These are phyloP conservation scores for Starmerella scarabaei DNA, from an alignment of 805 yeast genomes.

Conservation along the genomic window DNA sequence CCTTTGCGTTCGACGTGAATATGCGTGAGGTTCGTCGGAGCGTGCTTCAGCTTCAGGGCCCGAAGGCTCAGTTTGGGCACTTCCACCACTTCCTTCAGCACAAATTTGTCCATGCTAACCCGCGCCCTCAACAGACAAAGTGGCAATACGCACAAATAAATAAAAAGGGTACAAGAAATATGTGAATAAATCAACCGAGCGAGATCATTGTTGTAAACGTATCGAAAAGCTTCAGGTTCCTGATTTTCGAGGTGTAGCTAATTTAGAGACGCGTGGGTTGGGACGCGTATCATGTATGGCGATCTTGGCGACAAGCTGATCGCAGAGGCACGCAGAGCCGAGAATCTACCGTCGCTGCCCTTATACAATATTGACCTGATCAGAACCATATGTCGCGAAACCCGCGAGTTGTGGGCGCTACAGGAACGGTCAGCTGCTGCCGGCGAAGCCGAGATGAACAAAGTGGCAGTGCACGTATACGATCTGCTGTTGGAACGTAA, in stretches of 20 bases:
- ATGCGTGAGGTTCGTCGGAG: conserved; percentile 61
- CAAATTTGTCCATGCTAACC: conserved; percentile 38
- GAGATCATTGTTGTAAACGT: too few relatives aligned
- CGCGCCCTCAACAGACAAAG: not conserved
- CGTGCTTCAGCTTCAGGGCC: conserved; percentile 63
- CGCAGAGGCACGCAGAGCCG: conserved; percentile 70
- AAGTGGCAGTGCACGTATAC: conserved; percentile 41
- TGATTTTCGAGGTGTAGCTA: too few relatives aligned
- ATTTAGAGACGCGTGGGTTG: too few relatives aligned
- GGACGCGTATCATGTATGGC: conserved; percentile 59
- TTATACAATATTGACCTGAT: conserved; percentile 61
- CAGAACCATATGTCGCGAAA: conserved; percentile 58
- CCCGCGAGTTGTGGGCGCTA: conserved; percentile 29
- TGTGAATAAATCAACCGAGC: too few relatives aligned
- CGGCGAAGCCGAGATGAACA: conserved; percentile 17
- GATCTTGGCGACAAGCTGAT: conserved; percentile 74
- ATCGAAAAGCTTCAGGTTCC: too few relatives aligned
- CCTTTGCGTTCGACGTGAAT: conserved; percentile 64
- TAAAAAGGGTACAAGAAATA: too few relatives aligned
- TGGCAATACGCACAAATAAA: not conserved
- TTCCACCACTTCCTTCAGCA: conserved; percentile 46
- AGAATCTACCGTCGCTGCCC: conserved; percentile 51
- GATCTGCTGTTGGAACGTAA: conserved; percentile 72
- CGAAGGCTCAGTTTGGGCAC: conserved; percentile 73
- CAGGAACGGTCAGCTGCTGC: conserved; percentile 41